A percentile compares a stretch with the other conserved stretches of the same genome.
Evolutionary conservation across 495 filamentous ascomycete genomes (phyloP).

Genomic region (Aspergillus heteromorphus): DNA sequence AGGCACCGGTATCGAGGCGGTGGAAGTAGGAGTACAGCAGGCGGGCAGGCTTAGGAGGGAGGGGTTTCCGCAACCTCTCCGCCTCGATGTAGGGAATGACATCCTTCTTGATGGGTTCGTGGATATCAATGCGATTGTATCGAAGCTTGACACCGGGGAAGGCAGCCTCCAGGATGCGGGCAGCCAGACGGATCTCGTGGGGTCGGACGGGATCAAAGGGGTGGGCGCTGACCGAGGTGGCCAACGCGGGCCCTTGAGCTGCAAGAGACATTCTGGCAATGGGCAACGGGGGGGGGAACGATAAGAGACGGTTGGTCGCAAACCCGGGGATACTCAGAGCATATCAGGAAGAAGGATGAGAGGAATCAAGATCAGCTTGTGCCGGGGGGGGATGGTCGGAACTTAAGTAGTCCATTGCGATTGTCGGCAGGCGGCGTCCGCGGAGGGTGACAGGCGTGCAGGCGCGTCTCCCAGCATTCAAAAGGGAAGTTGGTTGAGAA

Average conservation of each 20-base stretch:
- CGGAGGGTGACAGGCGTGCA: too few relatives aligned
- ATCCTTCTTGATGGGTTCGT: conserved; percentile 39
- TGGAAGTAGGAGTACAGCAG: conserved; percentile 38
- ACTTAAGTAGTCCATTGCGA: background rate
- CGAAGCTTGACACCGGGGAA: conserved; percentile 37
- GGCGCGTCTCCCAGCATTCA: too few relatives aligned
- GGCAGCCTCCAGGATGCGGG: conserved; percentile 32
- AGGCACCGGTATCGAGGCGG: conserved; percentile 36
- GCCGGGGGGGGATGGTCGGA: background rate
- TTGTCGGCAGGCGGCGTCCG: too few relatives aligned
- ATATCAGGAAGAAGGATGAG: background rate
- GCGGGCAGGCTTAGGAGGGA: conserved; percentile 32
- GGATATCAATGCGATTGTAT: conserved; percentile 42
- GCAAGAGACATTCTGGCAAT: conserved; percentile 10
- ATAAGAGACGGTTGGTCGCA: background rate
- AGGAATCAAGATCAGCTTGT: background rate
- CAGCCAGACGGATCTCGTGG: conserved; percentile 38
- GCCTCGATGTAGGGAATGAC: conserved; percentile 40
- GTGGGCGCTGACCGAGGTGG: conserved; percentile 20
- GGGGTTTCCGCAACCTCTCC: conserved; percentile 28
- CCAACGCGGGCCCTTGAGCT: conserved; percentile 8
- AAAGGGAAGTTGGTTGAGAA: background rate
- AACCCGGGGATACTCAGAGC: background rate
- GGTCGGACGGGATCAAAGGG: conserved; percentile 41
- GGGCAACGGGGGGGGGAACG: background rate